phyloP scores from a whole-genome alignment of 148 eudicot species.

The Drosera capensis region DNA sequence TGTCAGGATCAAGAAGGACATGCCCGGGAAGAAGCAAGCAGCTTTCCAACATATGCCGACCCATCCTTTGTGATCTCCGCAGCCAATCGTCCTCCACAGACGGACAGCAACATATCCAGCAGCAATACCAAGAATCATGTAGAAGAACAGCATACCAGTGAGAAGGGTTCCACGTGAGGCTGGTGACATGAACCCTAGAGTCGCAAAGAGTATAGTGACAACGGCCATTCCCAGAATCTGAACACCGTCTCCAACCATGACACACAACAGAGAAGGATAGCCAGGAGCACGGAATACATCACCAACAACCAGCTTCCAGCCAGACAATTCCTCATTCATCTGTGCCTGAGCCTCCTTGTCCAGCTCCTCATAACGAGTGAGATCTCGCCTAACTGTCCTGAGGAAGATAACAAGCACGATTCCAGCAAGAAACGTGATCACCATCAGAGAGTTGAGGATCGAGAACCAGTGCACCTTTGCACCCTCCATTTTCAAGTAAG shows the following conservation, averaged over 20 bases:
- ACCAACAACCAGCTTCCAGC: slow-evolving; percentile 81
- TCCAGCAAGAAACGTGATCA: slow-evolving; percentile 78
- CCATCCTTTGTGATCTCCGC: slow-evolving; percentile 62
- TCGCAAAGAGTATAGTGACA: slow-evolving; percentile 54
- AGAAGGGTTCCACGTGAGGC: slow-evolving; percentile 68
- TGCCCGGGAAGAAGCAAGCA: slow-evolving; percentile 78
- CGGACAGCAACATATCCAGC: slow-evolving; percentile 78
- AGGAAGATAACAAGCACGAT: slow-evolving; percentile 72
- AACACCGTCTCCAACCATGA: slow-evolving; percentile 82
- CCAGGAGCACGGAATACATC: slow-evolving; percentile 70
- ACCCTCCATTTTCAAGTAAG: slow-evolving; percentile 86
- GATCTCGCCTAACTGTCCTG: slow-evolving; percentile 65
- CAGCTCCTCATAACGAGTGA: slow-evolving; percentile 73
- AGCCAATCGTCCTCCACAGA: slow-evolving; percentile 57
- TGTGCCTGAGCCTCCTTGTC: slow-evolving; percentile 86
- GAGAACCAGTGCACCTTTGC: slow-evolving; percentile 90
- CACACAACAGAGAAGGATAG: slow-evolving; percentile 50
- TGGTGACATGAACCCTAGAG: slow-evolving; percentile 76
- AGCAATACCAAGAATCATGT: slow-evolving; percentile 56
- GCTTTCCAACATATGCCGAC: slow-evolving; percentile 57
- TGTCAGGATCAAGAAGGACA: slow-evolving; percentile 43
- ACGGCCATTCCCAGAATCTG: slow-evolving; percentile 83
- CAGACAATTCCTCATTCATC: slow-evolving; percentile 76
- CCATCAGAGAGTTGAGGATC: slow-evolving; percentile 71
- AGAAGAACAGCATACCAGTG: slow-evolving; percentile 71